phyloP scores from a whole-genome alignment of 2,329 filamentous ascomycete genomes.

The Cordyceps farinosa region DNA sequence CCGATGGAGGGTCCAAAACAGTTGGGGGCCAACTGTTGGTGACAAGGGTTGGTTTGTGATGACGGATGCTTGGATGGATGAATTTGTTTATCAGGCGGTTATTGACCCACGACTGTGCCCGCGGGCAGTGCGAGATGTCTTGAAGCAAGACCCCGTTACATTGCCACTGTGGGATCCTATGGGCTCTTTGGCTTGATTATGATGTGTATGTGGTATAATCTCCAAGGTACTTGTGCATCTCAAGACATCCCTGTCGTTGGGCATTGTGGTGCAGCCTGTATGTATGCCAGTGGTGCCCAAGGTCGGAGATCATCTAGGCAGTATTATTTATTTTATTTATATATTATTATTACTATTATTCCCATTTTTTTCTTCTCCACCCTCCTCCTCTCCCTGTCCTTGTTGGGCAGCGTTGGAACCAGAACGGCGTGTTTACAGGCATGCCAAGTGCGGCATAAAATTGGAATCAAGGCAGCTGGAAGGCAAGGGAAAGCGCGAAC shows the following conservation, averaged over 20 bases:
- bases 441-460: constrained; percentile 6
- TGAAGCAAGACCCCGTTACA: constrained; percentile 66
- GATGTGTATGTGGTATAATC: background rate
- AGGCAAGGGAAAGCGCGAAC: too few relatives aligned
- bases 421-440: background rate
- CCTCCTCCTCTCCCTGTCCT: background rate
- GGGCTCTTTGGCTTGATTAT: constrained; percentile 61
- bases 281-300: background rate
- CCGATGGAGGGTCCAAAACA: constrained; percentile 85
- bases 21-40: constrained; percentile 69
- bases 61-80: constrained; percentile 75
- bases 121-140: constrained; percentile 64
- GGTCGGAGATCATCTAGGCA: background rate
- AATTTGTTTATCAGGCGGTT: constrained; percentile 84
- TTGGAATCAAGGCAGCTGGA: background rate
- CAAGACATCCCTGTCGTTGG: background rate
- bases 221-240: background rate
- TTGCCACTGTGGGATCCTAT: constrained; percentile 79
- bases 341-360: background rate
- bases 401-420: background rate
- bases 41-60: constrained; percentile 86
- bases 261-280: background rate
- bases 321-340: background rate
- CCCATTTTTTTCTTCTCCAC: background rate
- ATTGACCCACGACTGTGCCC: constrained; percentile 68